phyloP scores from a whole-genome alignment of 495 filamentous ascomycete species.

The Penicillium angulare region DNA sequence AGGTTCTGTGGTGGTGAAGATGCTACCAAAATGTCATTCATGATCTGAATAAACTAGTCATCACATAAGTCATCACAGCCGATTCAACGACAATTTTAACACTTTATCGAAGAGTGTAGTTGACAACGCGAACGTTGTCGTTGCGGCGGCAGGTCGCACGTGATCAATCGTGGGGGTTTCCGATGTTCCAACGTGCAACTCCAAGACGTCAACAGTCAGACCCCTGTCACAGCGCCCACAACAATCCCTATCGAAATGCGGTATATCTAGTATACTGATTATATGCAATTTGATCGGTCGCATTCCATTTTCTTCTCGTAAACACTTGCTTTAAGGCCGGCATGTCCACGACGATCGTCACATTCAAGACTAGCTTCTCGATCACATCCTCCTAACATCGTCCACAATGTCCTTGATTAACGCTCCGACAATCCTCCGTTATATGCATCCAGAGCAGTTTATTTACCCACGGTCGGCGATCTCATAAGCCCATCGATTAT shows the following conservation, averaged over 20 bases:
- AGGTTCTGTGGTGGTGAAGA: too few species aligned
- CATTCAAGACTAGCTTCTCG: conserved; percentile 27
- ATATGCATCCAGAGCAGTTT: conserved; percentile 15
- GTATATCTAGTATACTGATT: background rate
- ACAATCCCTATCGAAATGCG: background rate
- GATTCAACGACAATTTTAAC: too few species aligned
- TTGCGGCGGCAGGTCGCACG: background rate
- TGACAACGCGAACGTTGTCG: background rate
- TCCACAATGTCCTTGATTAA: conserved; percentile 29
- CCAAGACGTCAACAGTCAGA: background rate
- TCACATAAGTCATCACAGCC: background rate
- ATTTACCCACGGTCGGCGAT: too few species aligned
- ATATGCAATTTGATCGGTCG: background rate
- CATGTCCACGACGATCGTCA: conserved; percentile 24
- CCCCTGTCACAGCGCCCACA: background rate
- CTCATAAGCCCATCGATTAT: too few species aligned
- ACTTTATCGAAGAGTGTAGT: too few species aligned
- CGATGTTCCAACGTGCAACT: background rate
- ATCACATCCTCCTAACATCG: conserved; percentile 26
- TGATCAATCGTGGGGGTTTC: conserved; percentile 2
- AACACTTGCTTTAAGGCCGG: background rate
- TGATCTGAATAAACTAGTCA: conserved; percentile 24
- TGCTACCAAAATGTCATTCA: too few species aligned
- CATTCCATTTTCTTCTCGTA: background rate
- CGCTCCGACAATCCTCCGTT: conserved; percentile 29